Percentiles rank a stretch among this genome's conserved stretches.
phyloP scores from a whole-genome alignment of 2,329 filamentous ascomycete genomes.

The Fusarium paranaense region DNA sequence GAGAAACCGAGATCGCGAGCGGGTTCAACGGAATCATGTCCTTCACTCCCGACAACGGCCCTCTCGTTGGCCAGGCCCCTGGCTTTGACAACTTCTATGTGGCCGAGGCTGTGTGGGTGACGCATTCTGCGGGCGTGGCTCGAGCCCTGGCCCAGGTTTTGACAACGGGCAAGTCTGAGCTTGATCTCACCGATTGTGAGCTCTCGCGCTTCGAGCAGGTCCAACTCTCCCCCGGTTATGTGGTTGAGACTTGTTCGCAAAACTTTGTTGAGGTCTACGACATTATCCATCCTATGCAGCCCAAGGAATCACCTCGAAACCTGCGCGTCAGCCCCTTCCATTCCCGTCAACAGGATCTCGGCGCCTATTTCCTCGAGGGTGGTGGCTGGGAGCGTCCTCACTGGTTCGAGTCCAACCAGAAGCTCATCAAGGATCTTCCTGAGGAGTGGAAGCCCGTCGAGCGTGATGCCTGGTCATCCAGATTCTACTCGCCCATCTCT shows the following conservation, averaged over 20 bases:
- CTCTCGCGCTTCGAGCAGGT: slow-evolving; percentile 71
- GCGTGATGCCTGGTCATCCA: slow-evolving; percentile 69
- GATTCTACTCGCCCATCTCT: slow-evolving; percentile 68
- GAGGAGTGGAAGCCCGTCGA: slow-evolving; percentile 64
- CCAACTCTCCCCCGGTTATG: slow-evolving; percentile 66
- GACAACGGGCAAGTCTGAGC: slow-evolving; percentile 64
- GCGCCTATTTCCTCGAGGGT: slow-evolving; percentile 69
- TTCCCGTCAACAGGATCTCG: slow-evolving; percentile 63
- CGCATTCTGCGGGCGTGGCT: slow-evolving; percentile 72
- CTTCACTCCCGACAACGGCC: slow-evolving; percentile 73
- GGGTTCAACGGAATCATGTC: slow-evolving; percentile 76
- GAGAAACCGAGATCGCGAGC: slow-evolving; percentile 63
- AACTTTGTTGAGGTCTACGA: slow-evolving; percentile 75
- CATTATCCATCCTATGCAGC: slow-evolving; percentile 71
- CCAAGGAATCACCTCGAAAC: slow-evolving; percentile 66
- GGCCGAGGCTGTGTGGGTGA: slow-evolving; percentile 75
- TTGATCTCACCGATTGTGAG: slow-evolving; percentile 70
- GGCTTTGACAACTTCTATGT: slow-evolving; percentile 71
- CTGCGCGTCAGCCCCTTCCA: slow-evolving; percentile 71
- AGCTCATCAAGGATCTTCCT: slow-evolving; percentile 63
- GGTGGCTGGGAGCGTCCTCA: slow-evolving; percentile 73
- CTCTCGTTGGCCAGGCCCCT: slow-evolving; percentile 68
- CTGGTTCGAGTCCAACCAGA: slow-evolving; percentile 69
- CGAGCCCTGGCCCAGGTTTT: slow-evolving; percentile 69
- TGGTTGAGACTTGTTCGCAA: slow-evolving; percentile 68